Evolutionary conservation across 2,329 filamentous ascomycete genomes (phyloP), one percentile per base, ranked within the genome.

Genomic region (Clonostachys rhizophaga): DNA sequence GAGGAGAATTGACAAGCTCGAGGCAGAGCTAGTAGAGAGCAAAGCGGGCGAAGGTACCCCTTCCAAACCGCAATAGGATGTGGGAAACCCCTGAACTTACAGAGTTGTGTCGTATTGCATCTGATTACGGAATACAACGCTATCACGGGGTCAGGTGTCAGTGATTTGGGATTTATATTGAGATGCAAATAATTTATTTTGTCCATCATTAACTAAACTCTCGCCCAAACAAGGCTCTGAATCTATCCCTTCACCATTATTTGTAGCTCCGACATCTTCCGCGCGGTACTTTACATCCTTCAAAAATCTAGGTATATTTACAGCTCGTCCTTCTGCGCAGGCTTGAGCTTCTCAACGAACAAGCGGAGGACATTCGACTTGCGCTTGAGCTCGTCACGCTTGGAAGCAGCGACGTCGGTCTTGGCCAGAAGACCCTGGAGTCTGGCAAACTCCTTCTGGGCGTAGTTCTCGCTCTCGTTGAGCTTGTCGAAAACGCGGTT

Each of bases 401-500:
- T 97, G 68, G 87, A 77, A 24, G 84, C 84, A 6, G 88, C 87
- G 44, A 96, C 77, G 51, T 89, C 89, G 52, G 91, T 90, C 82
- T 95, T 96, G 70, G 81, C 79, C 52, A 96, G 72, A 56, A 97
- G 80, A 56, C 86, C 83, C 58, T 89, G 79, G 52, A 97, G 76
- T 53, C 92, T 82, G 51, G 83, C 78, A 52, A 91, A 75, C 77
- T 97, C 92, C 83, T 96, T 97, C 63, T 81, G 73, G 43, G 84
- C 89, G 62, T 89, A 96, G 45, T 76, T 85, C 51, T 87, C 77
- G 71, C 87, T 95, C 67, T 85, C 76, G 63, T 74, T 77, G 53
- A 94, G 73, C 83, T 96, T 97, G 65, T 89, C 82, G 51, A 94
- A 87, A 47, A 95, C 91, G 65, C 89, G 89, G 65, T 94, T 76